Base-by-base conservation (phyloP, 192 early-diverging fungal genomes). In the Coemansia sp. region DNA sequence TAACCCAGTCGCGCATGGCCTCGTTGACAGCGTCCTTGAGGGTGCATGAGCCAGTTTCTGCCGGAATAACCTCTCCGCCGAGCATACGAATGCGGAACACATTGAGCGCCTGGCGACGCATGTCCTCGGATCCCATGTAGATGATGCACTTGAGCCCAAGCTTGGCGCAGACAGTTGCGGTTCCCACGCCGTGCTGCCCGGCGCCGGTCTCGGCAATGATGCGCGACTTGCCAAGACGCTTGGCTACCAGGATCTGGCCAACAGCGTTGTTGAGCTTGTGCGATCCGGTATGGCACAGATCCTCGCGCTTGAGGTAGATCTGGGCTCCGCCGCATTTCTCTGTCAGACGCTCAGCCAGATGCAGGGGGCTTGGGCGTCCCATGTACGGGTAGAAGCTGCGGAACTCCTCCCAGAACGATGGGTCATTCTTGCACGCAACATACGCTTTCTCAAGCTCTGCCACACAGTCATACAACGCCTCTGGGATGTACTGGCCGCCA, bases 261-360 rank as follows among this genome's bases (percentile, higher is more conserved):
- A 99, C 78, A 12, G 95, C 96, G 62, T 99, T 99, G 85, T 99
- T 99, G 85, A 99, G 94, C 82, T 98, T 99, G 85, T 99, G 97
- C 45, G 95, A 95, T 52, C 97, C 97, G 42, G 97, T 99, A 78
- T 99, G 96, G 84, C 98, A 98, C 71, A 97, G 85, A 71, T 99
- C 97, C 77, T 99, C 97, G 69, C 97, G 90, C 86, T 99, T 99
- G 74, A 99, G 86, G 93, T 92, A 99, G 82, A 99, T 97, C 39
- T 84, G 84, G 18, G 97, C 96, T 59, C 97, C 97, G 37, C 91
- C 88, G 72, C 69, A 71, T 62, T 77, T 62, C 47, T 80, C 87
- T 6, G 96, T 95, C 76, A 99, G 78, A 13, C 94, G 90, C 63
- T 92, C 89, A 46, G 97, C 97, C 43, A 90, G 82, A 64, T 95